Evolutionary conservation across 2,329 filamentous ascomycete species (phyloP).

Genomic region (Ilyonectria destructans): DNA sequence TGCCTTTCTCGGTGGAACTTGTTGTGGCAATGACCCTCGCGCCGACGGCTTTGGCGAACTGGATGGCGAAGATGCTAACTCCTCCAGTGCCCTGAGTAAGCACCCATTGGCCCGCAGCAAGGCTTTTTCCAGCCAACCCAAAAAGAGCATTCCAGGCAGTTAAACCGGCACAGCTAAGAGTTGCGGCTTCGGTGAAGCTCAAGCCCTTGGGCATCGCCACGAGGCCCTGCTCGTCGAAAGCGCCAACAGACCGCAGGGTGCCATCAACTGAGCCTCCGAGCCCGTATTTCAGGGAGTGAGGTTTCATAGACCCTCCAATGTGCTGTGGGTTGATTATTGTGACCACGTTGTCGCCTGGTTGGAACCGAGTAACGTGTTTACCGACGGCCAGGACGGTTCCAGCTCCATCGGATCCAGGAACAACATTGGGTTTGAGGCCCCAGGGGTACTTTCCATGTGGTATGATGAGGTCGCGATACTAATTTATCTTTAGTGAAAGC

Average conservation of each 20-base stretch:
- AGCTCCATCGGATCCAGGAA: slow-evolving; percentile 27
- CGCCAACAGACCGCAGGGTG: slow-evolving; percentile 51
- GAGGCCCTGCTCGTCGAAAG: slow-evolving; percentile 67
- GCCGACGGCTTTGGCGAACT: slow-evolving; percentile 59
- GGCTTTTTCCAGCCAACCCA: slow-evolving; percentile 56
- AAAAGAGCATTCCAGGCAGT: slow-evolving; percentile 74
- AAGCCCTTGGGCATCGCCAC: slow-evolving; percentile 71
- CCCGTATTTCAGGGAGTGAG: neutral
- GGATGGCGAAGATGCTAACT: slow-evolving; percentile 59
- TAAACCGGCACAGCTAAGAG: slow-evolving; percentile 67
- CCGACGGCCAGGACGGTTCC: slow-evolving; percentile 20
- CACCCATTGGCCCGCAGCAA: slow-evolving; percentile 55
- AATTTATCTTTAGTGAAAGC: neutral
- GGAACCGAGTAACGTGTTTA: slow-evolving; percentile 22
- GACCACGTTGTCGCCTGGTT: slow-evolving; percentile 13
- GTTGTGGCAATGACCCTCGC: slow-evolving; percentile 62
- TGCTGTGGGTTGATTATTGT: slow-evolving; percentile 15
- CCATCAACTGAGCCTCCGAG: slow-evolving; percentile 50
- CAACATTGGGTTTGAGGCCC: neutral
- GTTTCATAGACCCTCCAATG: neutral
- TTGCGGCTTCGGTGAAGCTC: slow-evolving; percentile 63
- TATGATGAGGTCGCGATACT: slow-evolving; percentile 6
- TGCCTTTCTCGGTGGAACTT: slow-evolving; percentile 55
- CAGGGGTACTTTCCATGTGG: neutral
- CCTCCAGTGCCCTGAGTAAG: slow-evolving; percentile 62